Evolutionary conservation across 352 stramenopile genomes (phyloP), one percentile per base, ranked within the genome.

Genomic region (Globisporangium orthogonon): DNA sequence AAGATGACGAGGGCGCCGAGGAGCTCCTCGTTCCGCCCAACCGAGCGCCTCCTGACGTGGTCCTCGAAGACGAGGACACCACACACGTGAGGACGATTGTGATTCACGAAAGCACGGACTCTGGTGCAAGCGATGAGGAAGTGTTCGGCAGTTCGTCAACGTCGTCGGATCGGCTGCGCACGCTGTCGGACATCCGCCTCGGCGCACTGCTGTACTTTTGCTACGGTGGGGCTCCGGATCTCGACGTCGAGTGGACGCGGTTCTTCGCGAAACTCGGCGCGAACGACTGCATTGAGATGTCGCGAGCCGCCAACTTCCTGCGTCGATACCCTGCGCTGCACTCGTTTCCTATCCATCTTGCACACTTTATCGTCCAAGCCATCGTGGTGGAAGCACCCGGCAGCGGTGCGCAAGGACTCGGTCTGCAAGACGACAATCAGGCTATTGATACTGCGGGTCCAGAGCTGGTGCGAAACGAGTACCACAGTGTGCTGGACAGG

Each of bases 121-220:
- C 44, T 28, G 23, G 23, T 23, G 44, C 44, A 30, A 31, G 15
- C 37, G 40, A 50, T 23, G 39, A 52, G 7, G 31, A 35, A 6
- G 5, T 55, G 33, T 13, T 7, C 6, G 17, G 9, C 10, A 11
- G 28, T 3, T 9, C 15, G 7, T 7, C 28, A 23, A n/a, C n/a
- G 11, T 13, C 18, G 28, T 2, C 41, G 30, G 65, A 74, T 60
- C 30, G 61, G 13, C 65, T 82, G 61, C 61, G 67, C 45, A 75
- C 67, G 51, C 57, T 71, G 41, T 39, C 40, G 31, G 75, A 86
- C 56, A 50, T 88, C 18, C 76, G 70, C 53, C 70, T 65, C 30
- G 78, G 74, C 7, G 56, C 71, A 46, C 63, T 80, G 50, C 65
- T 89, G 50, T 86, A 86, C 48, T 71, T 85, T 64, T 84, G 72